Percentiles rank a stretch among this genome's conserved stretches.
These are phyloP conservation scores for Calonectria pseudoturangicola DNA, from an alignment of 2,329 filamentous ascomycete species.

Conservation along the genomic window DNA sequence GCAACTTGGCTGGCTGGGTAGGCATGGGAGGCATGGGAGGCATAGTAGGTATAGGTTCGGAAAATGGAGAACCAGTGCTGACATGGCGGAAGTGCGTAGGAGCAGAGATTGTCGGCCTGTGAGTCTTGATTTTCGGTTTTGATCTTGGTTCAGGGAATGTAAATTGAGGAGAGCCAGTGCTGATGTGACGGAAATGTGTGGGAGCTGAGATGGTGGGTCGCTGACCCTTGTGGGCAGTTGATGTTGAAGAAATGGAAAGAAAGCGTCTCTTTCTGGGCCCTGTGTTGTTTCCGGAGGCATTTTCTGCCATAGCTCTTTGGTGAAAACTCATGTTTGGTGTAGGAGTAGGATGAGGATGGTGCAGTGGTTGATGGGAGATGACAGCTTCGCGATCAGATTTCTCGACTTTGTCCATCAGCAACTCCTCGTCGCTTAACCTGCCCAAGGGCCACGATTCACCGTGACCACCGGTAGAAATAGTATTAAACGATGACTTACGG, in stretches of 20 bases:
- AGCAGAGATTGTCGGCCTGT: slow-evolving; percentile 74
- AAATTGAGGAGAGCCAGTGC: slow-evolving; percentile 67
- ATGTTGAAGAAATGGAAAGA: slow-evolving; percentile 65
- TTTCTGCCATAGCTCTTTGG: slow-evolving; percentile 46
- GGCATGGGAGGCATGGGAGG: slow-evolving; percentile 49
- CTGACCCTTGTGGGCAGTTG: slow-evolving; percentile 62
- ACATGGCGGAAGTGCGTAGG: slow-evolving; percentile 78
- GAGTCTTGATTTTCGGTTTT: slow-evolving; percentile 37
- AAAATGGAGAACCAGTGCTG: slow-evolving; percentile 64
- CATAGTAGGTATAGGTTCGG: slow-evolving; percentile 12
- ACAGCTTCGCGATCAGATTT: slow-evolving; percentile 52
- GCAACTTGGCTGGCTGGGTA: slow-evolving; percentile 46
- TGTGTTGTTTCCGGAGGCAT: slow-evolving; percentile 61
- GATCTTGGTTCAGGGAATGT: slow-evolving; percentile 37
- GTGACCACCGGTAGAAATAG: slow-evolving; percentile 41
- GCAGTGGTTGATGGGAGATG: slow-evolving; percentile 55
- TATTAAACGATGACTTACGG: slow-evolving; percentile 58
- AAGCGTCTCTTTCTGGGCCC: slow-evolving; percentile 69
- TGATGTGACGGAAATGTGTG: slow-evolving; percentile 76
- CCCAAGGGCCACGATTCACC: slow-evolving; percentile 54
- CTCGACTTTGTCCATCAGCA: slow-evolving; percentile 59
- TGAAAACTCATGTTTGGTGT: slow-evolving; percentile 46
- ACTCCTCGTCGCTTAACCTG: slow-evolving; percentile 54
- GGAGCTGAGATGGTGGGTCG: slow-evolving; percentile 75
- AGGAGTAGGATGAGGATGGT: slow-evolving; percentile 55